A percentile compares a stretch with the other conserved stretches of the same genome.
These are phyloP conservation scores for Cladochytrium tenue DNA, from an alignment of 371 early-diverging fungal genomes.

Conservation along the genomic window DNA sequence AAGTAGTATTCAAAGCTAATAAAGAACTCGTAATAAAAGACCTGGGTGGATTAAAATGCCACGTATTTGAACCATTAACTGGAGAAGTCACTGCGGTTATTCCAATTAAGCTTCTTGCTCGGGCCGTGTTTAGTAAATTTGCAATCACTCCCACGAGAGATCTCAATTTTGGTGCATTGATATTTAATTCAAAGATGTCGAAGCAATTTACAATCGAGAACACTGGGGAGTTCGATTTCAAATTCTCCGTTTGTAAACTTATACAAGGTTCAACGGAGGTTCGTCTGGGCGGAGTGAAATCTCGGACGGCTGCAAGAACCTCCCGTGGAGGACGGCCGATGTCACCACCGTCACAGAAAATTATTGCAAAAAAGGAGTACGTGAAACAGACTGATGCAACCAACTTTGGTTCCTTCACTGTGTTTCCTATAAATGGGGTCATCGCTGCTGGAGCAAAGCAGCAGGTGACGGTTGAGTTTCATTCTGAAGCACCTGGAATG, in stretches of 20 bases:
- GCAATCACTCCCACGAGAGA: constrained; percentile 52
- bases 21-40: constrained; percentile 46
- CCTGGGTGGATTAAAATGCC: constrained; percentile 45
- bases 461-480: constrained; percentile 59
- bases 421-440: constrained; percentile 53
- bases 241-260: constrained; percentile 51
- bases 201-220: constrained; percentile 58
- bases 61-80: constrained; percentile 51
- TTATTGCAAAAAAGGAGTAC: constrained; percentile 42
- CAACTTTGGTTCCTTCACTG: constrained; percentile 55
- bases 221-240: constrained; percentile 61
- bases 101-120: constrained; percentile 51
- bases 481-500: constrained; percentile 50
- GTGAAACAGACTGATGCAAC: constrained; percentile 50
- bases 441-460: constrained; percentile 52
- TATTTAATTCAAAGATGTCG: constrained; percentile 50
- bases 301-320: constrained; percentile 33
- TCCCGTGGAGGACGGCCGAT: constrained; percentile 38
- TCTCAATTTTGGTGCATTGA: constrained; percentile 59
- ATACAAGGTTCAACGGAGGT: constrained; percentile 33
- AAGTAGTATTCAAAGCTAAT: constrained; percentile 47
- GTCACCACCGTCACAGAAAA: constrained; percentile 42
- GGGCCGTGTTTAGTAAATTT: constrained; percentile 57
- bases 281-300: constrained; percentile 25
- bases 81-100: constrained; percentile 50